Conservation (phyloP, 202 grass and related monocot species). For the Zizania palustris region DNA sequence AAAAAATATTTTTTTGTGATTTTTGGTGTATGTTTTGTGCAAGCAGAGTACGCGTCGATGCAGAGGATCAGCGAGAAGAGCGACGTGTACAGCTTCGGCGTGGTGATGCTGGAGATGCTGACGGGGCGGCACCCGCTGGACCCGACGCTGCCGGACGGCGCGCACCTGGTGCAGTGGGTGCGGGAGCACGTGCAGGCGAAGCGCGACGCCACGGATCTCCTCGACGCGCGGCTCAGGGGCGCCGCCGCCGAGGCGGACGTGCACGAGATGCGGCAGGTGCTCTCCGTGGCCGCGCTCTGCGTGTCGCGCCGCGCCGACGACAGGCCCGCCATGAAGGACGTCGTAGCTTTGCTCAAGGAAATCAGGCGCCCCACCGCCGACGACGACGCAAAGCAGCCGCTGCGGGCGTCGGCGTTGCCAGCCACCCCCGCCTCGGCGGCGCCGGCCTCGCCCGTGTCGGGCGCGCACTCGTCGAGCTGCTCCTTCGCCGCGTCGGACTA, state of each 20-base stretch:
- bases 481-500: slow-evolving; percentile 78
- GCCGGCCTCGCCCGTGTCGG: slow-evolving; percentile 34
- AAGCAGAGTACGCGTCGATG: slow-evolving; percentile 87
- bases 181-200: slow-evolving; percentile 57
- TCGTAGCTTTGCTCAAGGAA: slow-evolving; percentile 80
- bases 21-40: background rate
- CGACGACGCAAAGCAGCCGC: slow-evolving; percentile 47
- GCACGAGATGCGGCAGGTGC: slow-evolving; percentile 80
- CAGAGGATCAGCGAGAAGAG: slow-evolving; percentile 89
- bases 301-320: slow-evolving; percentile 62
- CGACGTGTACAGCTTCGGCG: slow-evolving; percentile 94
- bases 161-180: slow-evolving; percentile 91
- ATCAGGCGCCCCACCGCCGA: slow-evolving; percentile 56
- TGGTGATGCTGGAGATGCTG: slow-evolving; percentile 82
- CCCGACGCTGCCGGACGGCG: slow-evolving; percentile 73
- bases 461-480: slow-evolving; percentile 58
- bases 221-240: slow-evolving; percentile 64
- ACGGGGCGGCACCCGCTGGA: slow-evolving; percentile 86
- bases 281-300: slow-evolving; percentile 72
- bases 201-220: slow-evolving; percentile 51
- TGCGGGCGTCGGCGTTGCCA: background rate
- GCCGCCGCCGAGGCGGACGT: slow-evolving; percentile 47
- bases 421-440: background rate
- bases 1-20: slow-evolving; percentile 5
- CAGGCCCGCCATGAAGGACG: slow-evolving; percentile 84